Evolutionary conservation across 352 stramenopile species (phyloP), one percentile per base, ranked within the genome.

Genomic region (Phytophthora quininea): DNA sequence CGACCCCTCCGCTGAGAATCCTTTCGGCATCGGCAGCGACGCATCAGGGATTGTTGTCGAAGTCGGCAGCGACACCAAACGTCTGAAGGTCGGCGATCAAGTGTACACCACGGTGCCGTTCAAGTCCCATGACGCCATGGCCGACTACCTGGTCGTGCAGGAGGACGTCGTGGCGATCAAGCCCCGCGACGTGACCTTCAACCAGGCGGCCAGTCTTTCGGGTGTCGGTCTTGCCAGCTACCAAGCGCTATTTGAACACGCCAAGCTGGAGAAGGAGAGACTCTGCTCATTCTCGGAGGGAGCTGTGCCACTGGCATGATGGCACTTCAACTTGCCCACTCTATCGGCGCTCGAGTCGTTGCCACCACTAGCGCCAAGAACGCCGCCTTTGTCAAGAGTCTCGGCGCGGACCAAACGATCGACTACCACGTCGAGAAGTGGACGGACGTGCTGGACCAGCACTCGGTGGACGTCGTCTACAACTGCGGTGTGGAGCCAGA

Each of bases 231-330:
- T 72, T 6, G 79, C 76, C 0, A 75, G 65, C 38, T 73, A 75
- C 46, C 72, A 79, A 48, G 63, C 59, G 3, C 62, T 85, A 1
- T 40, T 4, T 38, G 35, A 73, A 1, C 56, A 76, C 35, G 67
- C 54, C 14, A 64, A 76, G 31, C 43, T 84, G 2, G 32, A 79
- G 54, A 35, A 54, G 9, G 73, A 67, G 37, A 78, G 14, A 62
- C 60, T 10, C 61, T 82, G 48, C 62, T 82, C 0, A 77, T 86
- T 60, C 54, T 80, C 4, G 77, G 74, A 8, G 77, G 64, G 12
- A 71, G 63, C 33, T 64, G 68, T 12, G 59, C 33, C 27, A 71
- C 63, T 0, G 74, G 71, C 0, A 52, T 66, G 14, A 68, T 77
- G 33, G 77, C 64, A 1, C 51, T 86, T 2, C 74, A 86, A 46